These are phyloP conservation scores for Fusarium nelsonii DNA, from an alignment of 2,329 filamentous ascomycete genomes.

Conservation along the genomic window DNA sequence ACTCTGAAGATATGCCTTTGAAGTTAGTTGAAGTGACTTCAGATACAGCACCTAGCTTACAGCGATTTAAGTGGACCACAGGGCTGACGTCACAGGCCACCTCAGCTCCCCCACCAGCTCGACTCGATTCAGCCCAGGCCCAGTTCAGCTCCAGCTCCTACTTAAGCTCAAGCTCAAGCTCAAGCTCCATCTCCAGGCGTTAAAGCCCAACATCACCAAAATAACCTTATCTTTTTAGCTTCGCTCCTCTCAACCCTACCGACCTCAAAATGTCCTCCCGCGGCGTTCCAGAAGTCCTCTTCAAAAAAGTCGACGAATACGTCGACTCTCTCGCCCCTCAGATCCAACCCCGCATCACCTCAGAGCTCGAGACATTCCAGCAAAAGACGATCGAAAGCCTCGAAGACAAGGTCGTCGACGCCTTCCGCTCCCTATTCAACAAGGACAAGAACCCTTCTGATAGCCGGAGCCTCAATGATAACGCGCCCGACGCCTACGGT, in stretches of 20 bases:
- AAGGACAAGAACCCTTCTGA: conserved; percentile 46
- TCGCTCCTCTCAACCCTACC: background rate
- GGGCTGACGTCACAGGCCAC: conserved; percentile 31
- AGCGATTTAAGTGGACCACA: conserved; percentile 18
- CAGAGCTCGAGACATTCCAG: conserved; percentile 60
- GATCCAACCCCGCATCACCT: conserved; percentile 60
- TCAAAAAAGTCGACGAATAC: conserved; percentile 60
- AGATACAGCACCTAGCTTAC: background rate
- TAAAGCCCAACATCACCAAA: conserved; percentile 13
- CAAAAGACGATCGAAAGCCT: conserved; percentile 60
- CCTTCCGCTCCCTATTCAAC: conserved; percentile 60
- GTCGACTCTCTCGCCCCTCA: conserved; percentile 61
- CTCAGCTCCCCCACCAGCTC: conserved; percentile 21
- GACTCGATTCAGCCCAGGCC: background rate
- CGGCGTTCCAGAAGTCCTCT: conserved; percentile 58
- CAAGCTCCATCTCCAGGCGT: conserved; percentile 9
- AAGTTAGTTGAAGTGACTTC: background rate
- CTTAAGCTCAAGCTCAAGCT: conserved; percentile 1
- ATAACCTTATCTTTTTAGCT: conserved; percentile 14
- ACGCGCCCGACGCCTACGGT: conserved; percentile 58
- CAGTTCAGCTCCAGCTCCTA: background rate
- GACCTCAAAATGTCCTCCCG: conserved; percentile 51
- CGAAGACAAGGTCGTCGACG: conserved; percentile 59
- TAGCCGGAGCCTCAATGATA: conserved; percentile 49
- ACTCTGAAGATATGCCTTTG: background rate